Evolutionary conservation across 2,329 filamentous ascomycete species (phyloP).

Genomic region (Septoria linicola): DNA sequence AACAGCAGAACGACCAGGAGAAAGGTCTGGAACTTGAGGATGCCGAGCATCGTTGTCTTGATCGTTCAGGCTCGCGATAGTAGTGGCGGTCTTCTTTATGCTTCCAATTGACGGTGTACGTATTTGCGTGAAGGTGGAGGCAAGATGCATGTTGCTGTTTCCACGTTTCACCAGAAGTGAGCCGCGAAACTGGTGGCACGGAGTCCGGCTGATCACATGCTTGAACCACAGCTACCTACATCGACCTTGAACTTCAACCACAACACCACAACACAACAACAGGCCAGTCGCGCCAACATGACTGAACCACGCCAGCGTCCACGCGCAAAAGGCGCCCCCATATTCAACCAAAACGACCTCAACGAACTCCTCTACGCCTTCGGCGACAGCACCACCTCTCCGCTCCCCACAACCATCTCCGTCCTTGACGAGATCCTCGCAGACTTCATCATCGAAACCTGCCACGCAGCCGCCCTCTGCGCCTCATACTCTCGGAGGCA

Average conservation of each 20-base stretch:
- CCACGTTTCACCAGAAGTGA: constrained; percentile 10
- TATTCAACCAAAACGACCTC: constrained; percentile 40
- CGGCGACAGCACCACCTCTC: constrained; percentile 69
- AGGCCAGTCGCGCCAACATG: no score
- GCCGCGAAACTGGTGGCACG: constrained; percentile 6
- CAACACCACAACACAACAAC: constrained; percentile 1
- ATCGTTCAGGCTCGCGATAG: background rate
- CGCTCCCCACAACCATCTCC: constrained; percentile 79
- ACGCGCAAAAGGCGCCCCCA: constrained; percentile 46
- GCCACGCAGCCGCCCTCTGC: constrained; percentile 81
- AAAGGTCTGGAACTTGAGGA: constrained; percentile 98
- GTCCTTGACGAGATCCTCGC: constrained; percentile 93
- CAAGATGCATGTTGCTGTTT: constrained; percentile 1
- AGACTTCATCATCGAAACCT: constrained; percentile 92
- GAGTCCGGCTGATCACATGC: constrained; percentile 8
- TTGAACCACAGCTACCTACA: background rate
- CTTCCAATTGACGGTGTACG: background rate
- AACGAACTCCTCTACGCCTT: constrained; percentile 71
- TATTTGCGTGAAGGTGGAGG: background rate
- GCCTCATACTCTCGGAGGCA: constrained; percentile 85
- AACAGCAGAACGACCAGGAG: constrained; percentile 90
- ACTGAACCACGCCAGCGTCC: constrained; percentile 51
- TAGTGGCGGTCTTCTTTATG: no score
- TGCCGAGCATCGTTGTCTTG: constrained; percentile 69
- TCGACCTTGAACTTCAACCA: background rate